phyloP scores from a whole-genome alignment of 2,329 filamentous ascomycete genomes.

The Aspergillus ochraceus region DNA sequence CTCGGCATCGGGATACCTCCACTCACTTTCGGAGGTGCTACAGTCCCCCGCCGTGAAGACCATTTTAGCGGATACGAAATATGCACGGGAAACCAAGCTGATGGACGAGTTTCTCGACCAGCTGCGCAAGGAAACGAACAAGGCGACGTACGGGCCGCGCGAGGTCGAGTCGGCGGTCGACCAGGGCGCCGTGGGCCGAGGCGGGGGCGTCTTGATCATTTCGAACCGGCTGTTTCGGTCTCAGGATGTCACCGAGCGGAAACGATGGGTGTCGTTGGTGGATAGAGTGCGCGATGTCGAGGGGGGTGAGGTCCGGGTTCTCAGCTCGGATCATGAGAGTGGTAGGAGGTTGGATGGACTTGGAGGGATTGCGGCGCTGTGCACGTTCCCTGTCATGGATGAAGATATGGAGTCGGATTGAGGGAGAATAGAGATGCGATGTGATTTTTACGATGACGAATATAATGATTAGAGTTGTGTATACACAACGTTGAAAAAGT shows the following conservation, averaged over 20 bases:
- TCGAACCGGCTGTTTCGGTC: slow-evolving; percentile 86
- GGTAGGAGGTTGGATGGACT: slow-evolving; percentile 79
- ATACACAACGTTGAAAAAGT: neutral
- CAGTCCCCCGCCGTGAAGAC: slow-evolving; percentile 75
- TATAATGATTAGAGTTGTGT: neutral
- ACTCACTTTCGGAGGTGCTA: slow-evolving; percentile 84
- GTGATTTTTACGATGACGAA: neutral
- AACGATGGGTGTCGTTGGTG: slow-evolving; percentile 79
- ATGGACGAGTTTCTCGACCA: slow-evolving; percentile 83
- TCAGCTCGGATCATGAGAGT: slow-evolving; percentile 93
- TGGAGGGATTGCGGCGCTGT: slow-evolving; percentile 82
- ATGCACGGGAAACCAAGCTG: slow-evolving; percentile 75
- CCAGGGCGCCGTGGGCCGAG: slow-evolving; percentile 83
- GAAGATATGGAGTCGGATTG: slow-evolving; percentile 64
- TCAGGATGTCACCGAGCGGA: slow-evolving; percentile 72
- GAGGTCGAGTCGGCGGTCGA: slow-evolving; percentile 81
- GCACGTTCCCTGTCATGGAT: slow-evolving; percentile 85
- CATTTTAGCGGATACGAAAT: slow-evolving; percentile 83
- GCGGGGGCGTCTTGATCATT: slow-evolving; percentile 81
- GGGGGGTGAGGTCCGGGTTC: slow-evolving; percentile 82
- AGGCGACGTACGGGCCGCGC: slow-evolving; percentile 83
- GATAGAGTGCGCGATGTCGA: slow-evolving; percentile 79
- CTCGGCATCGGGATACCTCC: slow-evolving; percentile 79
- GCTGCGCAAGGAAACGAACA: slow-evolving; percentile 79
- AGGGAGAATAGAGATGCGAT: neutral